Base-by-base conservation (phyloP, 345 rosid genomes). In the Toxicodendron radicans region DNA sequence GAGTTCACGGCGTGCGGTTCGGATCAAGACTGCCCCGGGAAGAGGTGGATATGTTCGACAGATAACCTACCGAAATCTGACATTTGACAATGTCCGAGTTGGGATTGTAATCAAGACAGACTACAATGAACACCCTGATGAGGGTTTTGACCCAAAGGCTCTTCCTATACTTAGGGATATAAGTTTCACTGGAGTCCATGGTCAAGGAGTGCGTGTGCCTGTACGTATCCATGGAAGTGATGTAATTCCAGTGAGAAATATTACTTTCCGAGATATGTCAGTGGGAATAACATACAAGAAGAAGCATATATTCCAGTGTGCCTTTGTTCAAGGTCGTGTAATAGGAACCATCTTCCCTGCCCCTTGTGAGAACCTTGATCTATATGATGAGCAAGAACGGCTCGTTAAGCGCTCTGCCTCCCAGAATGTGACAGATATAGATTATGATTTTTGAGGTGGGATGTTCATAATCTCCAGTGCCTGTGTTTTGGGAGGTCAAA, bases 21-120 rank as follows among this genome's bases (percentile, higher is more conserved):
- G 99, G 78, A 95, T 95, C 76, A 95, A 95, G 84, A 95, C 99
- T 14, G 99, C 99, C 57, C 85, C 93, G 2, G 99, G 99, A 83
- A 85, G 97, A 79, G 99, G 99, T 0, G 97, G 92, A 23, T 92
- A 95, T 72, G 92, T 95, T 65, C 85, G 73, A 48, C 73, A 85
- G 23, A 90, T 95, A 81, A 81, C 76, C 58, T 95, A 90, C 77
- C 80, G 93, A 35, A 95, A 95, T 62, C 66, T 95, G 48, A 95
- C 99, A 45, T 90, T 95, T n/a, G 91, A 92, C 52, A 79, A 91
- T 66, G 79, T 87, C 63, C 87, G 99, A 80, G 98, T 95, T 45
- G 99, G 99, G 32, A 90, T 92, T 35, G 95, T 95, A 7, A 85
- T 95, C 41, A 92, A 92, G 85, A 92, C 98, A 0, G 99, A 92